Evolutionary conservation across 208 protist species (phyloP).

Genomic region (Leishmania mexicana): DNA sequence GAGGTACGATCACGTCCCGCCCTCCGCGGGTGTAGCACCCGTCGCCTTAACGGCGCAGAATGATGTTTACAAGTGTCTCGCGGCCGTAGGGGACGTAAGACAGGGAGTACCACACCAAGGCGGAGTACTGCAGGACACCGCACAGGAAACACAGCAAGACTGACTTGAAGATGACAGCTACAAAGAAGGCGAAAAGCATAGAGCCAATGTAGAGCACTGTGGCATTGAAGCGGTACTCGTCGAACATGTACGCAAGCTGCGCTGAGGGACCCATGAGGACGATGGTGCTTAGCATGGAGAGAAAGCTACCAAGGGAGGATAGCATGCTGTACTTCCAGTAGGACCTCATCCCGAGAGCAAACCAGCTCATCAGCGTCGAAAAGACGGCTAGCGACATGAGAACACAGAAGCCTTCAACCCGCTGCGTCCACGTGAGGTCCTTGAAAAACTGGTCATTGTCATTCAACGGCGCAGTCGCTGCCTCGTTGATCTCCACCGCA

Average conservation of each 20-base stretch:
- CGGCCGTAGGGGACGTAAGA: slow-evolving; percentile 91
- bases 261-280: slow-evolving; percentile 85
- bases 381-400: slow-evolving; percentile 81
- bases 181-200: slow-evolving; percentile 70
- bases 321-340: slow-evolving; percentile 91
- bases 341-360: slow-evolving; percentile 69
- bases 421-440: slow-evolving; percentile 74
- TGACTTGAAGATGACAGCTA: slow-evolving; percentile 66
- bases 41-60: slow-evolving; percentile 31
- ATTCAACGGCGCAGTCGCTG: slow-evolving; percentile 22
- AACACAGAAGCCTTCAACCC: slow-evolving; percentile 83
- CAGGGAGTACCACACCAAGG: slow-evolving; percentile 89
- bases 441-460: slow-evolving; percentile 72
- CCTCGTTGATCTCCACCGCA: slow-evolving; percentile 34
- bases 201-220: slow-evolving; percentile 76
- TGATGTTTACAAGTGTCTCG: slow-evolving; percentile 52
- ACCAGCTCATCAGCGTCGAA: slow-evolving; percentile 78
- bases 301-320: slow-evolving; percentile 71
- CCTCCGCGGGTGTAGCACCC: background rate
- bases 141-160: slow-evolving; percentile 68
- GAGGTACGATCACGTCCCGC: background rate
- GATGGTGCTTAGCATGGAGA: slow-evolving; percentile 80
- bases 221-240: slow-evolving; percentile 74
- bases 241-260: slow-evolving; percentile 91
- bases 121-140: slow-evolving; percentile 81